Base-by-base conservation (phyloP, 2,329 filamentous ascomycete genomes). In the Fonsecaea pugnacius region DNA sequence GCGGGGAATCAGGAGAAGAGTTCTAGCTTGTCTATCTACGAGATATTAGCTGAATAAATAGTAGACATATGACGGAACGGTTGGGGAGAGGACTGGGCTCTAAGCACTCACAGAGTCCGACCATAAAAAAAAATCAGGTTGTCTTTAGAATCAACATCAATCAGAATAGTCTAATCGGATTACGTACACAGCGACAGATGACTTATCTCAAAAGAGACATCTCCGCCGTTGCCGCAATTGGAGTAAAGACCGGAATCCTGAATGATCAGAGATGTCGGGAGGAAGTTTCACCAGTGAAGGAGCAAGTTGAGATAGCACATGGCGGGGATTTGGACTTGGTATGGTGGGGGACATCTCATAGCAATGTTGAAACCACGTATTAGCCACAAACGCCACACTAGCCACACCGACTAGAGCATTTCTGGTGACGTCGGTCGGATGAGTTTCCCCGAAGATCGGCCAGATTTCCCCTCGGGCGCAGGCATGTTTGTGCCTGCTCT, bases 111-210 rank as follows among this genome's bases (percentile, higher is more conserved):
- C 65, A 62, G 33, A 60, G n/a, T 56, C 46, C 36, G 24, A 60
- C n/a, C 33, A 35, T 30, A 62, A 54, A 57, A 30, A 24, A 24
- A 30, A 24, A 24, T 18, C 24, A 56, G 24, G 36, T 24, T 56
- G 35, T 46, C 7, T 51, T 56, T 58, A 35, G 57, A 60, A 32
- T 30, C 27, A 63, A 36, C 64, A 67, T 62, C 50, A 48, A 67
- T 56, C 36, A 55, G n/a, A 62, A 56, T 21, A 5, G 53, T 59
- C 53, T 27, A 64, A 46, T 30, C 27, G 21, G 63, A 67, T 65
- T 67, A 67, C 65, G 59, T 65, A 67, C 21, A 65, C 63, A 35
- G 36, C n/a, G 24, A 57, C 30, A 16, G 62, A 58, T 65, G 62
- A 75, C 54, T 67, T 58, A 53, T 48, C 48, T 60, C 46, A 43